Base-by-base conservation (phyloP, 2,329 filamentous ascomycete genomes). In the Celoporthe dispersa region DNA sequence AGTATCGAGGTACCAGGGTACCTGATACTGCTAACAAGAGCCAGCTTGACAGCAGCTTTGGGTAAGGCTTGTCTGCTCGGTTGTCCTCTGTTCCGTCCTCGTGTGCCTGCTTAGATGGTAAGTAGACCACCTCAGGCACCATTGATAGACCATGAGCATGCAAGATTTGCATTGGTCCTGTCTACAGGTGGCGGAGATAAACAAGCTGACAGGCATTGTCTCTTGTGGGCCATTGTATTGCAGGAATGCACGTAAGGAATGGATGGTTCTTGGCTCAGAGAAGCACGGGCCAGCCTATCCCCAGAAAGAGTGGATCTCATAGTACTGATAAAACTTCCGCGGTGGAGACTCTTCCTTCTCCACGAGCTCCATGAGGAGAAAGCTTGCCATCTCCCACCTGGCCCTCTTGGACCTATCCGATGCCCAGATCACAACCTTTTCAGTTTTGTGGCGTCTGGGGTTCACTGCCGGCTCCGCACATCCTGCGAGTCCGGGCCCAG, bases 391-490 rank as follows among this genome's bases (percentile, higher is more conserved):
- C 51, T 55, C 51, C 11, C 25, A 9, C 51, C 28, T 19, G 8
- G 11, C 19, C 44, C 11, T 22, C 16, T 6, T n/a, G 22, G n/a
- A n/a, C 53, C 53, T 19, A 57, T 57, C 53, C 28, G 14, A 7
- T 31, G 53, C 5, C 53, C 28, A 57, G 28, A 57, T 31, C 53
- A 31, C 28, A 31, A 31, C 7, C 25, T 31, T 31, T 57, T 57
- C 25, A 57, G 25, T 16, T 19, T 57, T 19, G 53, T 19, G 53
- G 53, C 28, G 25, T 16, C 53, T 31, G 44, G 12, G 53, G n/a
- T n/a, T 33, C 53, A 31, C 53, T 44, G 25, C 51, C 53, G 53
- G 53, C 53, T 57, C 53, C 53, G 28, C 53, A 57, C 53, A 57
- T 57, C 53, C 53, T 57, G 53, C 14, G 28, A 7, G 19, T 31